Evolutionary conservation across 495 filamentous ascomycete species (phyloP).

Genomic region (Xanthoparmelia taractica): DNA sequence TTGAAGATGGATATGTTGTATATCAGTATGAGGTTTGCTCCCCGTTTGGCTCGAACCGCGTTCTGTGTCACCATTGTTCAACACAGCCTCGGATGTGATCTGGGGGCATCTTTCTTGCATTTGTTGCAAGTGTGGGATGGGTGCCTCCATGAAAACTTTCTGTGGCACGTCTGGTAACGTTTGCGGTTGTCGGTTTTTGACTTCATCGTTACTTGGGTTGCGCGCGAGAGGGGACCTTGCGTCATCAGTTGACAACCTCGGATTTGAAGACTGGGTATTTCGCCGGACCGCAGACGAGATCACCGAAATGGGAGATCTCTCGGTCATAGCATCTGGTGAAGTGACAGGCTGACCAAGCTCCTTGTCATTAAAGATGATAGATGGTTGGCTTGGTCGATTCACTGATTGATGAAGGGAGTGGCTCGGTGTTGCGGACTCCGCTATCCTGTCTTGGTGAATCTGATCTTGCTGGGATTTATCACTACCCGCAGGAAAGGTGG

Average conservation of each 20-base stretch:
- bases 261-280: not conserved
- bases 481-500: constrained; percentile 22
- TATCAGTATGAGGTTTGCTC: constrained; percentile 16
- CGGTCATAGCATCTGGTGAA: not conserved
- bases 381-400: constrained; percentile 8
- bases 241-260: constrained; percentile 16
- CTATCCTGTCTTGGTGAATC: constrained; percentile 10
- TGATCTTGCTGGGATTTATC: constrained; percentile 16
- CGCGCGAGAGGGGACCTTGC: constrained; percentile 23
- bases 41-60: constrained; percentile 12
- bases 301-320: not conserved
- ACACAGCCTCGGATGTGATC: not conserved
- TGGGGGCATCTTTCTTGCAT: not conserved
- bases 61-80: not conserved
- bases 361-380: constrained; percentile 10
- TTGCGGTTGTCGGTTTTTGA: constrained; percentile 14
- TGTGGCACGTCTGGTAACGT: constrained; percentile 17
- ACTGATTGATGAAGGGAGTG: not conserved
- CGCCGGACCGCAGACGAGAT: not conserved
- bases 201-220: constrained; percentile 25
- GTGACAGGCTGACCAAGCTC: not conserved
- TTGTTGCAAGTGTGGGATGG: not conserved
- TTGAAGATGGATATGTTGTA: constrained; percentile 29
- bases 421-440: constrained; percentile 4
- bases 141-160: not conserved